These are phyloP conservation scores for Babesia gibsoni DNA, from an alignment of 169 alveolate species.

Conservation along the genomic window DNA sequence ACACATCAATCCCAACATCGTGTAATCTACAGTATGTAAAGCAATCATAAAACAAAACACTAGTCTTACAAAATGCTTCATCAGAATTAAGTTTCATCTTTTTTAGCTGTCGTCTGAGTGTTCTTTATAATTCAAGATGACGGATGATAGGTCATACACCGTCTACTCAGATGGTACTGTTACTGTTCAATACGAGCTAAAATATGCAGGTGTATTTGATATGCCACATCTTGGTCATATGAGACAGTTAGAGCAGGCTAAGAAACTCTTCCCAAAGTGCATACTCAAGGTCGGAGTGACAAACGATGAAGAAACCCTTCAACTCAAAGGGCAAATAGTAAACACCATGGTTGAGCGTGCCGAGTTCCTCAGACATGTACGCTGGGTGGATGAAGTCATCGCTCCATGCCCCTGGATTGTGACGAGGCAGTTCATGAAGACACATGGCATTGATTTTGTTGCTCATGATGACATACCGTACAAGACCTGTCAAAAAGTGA, in stretches of 20 bases:
- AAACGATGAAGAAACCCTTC: slow-evolving; percentile 92
- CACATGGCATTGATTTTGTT: slow-evolving; percentile 88
- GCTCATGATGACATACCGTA: slow-evolving; percentile 95
- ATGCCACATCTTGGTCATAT: slow-evolving; percentile 96
- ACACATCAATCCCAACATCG: slow-evolving; percentile 8
- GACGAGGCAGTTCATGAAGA: slow-evolving; percentile 86
- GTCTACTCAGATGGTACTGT: slow-evolving; percentile 61
- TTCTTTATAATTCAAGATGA: slow-evolving; percentile 4
- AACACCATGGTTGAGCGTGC: slow-evolving; percentile 91
- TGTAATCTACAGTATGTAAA: not conserved
- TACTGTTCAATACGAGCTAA: not conserved
- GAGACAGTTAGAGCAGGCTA: slow-evolving; percentile 94
- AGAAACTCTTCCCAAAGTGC: slow-evolving; percentile 89
- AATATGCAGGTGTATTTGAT: slow-evolving; percentile 90
- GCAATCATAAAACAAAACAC: not conserved
- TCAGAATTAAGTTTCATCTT: not conserved
- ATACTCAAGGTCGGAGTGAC: slow-evolving; percentile 94
- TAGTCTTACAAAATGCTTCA: not conserved
- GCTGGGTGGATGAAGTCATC: slow-evolving; percentile 96
- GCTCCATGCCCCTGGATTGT: slow-evolving; percentile 96
- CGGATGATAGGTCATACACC: slow-evolving; percentile 46
- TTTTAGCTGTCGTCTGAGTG: not conserved
- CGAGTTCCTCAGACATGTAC: slow-evolving; percentile 90
- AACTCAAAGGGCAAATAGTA: slow-evolving; percentile 91
- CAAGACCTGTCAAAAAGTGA: slow-evolving; percentile 73